Conservation (phyloP, 1,139 yeast genomes). For the Candida smagusa region DNA sequence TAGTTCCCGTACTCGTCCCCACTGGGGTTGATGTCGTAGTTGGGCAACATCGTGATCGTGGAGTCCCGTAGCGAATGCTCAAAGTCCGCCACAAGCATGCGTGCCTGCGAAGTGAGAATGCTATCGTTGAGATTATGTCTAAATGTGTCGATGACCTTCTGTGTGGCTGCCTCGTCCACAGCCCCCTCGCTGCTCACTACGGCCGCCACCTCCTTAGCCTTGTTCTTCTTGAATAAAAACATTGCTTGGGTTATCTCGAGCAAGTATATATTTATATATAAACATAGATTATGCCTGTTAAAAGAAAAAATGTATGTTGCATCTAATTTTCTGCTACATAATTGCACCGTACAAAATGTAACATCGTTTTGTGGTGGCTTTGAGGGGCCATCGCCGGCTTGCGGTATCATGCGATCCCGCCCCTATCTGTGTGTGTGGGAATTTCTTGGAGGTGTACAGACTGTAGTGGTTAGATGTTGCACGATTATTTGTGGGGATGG, state of each 20-base stretch:
- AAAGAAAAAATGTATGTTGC: constrained; percentile 2
- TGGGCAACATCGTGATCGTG: constrained; percentile 46
- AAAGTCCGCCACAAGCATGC: constrained; percentile 16
- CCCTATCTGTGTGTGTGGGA: too few species aligned
- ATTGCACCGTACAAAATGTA: constrained; percentile 2
- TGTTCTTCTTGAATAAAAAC: constrained; percentile 7
- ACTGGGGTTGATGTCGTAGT: constrained; percentile 38
- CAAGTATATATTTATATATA: constrained; percentile 1
- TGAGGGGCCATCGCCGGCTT: too few species aligned
- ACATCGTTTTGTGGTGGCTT: not conserved
- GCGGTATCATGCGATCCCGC: too few species aligned
- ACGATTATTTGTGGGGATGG: too few species aligned
- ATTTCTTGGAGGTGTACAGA: not conserved
- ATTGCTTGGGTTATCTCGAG: constrained; percentile 1
- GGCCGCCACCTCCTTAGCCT: constrained; percentile 2
- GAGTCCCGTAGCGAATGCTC: constrained; percentile 32
- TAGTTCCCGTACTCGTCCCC: constrained; percentile 43
- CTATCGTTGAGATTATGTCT: constrained; percentile 11
- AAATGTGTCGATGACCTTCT: constrained; percentile 5
- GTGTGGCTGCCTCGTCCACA: not conserved
- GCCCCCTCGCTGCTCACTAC: not conserved
- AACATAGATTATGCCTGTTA: not conserved
- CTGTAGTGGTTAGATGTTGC: not conserved
- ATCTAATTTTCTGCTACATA: constrained; percentile 1
- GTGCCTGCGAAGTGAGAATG: constrained; percentile 12